Conservation (phyloP, 2,329 filamentous ascomycete species). For the Epichloe uncinata region DNA sequence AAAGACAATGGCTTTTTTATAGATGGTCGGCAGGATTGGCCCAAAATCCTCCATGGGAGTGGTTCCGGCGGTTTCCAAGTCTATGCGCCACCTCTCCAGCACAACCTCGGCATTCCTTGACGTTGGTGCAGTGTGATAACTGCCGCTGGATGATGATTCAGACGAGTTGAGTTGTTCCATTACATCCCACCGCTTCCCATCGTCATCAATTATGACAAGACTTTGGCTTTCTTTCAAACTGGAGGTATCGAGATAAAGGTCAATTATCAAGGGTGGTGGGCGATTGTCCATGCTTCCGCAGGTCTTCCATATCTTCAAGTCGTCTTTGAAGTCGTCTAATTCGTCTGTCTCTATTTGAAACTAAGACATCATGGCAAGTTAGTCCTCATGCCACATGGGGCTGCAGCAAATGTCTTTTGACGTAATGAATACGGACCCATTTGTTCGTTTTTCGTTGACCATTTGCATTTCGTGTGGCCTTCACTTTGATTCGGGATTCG, state of each 20-base stretch:
- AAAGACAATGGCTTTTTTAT: conserved; percentile 93
- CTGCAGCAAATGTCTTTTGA: not conserved
- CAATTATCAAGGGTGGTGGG: conserved; percentile 76
- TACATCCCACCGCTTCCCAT: conserved; percentile 88
- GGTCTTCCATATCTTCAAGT: conserved; percentile 68
- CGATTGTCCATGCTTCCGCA: conserved; percentile 64
- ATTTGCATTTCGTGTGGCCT: conserved; percentile 27
- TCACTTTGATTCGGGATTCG: conserved; percentile 64
- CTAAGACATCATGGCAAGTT: conserved; percentile 30
- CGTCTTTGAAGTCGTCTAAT: conserved; percentile 73
- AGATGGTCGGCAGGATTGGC: conserved; percentile 64
- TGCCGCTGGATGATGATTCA: conserved; percentile 33
- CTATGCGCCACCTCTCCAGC: conserved; percentile 81
- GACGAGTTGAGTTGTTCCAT: conserved; percentile 64
- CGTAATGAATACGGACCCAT: conserved; percentile 51
- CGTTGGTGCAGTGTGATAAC: conserved; percentile 25
- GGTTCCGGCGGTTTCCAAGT: conserved; percentile 44
- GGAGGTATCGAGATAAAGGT: conserved; percentile 75
- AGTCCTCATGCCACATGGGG: not conserved
- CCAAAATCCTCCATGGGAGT: conserved; percentile 45
- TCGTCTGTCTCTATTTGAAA: conserved; percentile 94
- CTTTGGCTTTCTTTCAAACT: conserved; percentile 72
- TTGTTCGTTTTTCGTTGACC: conserved; percentile 56
- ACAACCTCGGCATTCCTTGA: conserved; percentile 58
- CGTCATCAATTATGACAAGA: conserved; percentile 74